phyloP scores from a whole-genome alignment of 176 grass and related monocot species.

The Rhynchospora breviuscula region DNA sequence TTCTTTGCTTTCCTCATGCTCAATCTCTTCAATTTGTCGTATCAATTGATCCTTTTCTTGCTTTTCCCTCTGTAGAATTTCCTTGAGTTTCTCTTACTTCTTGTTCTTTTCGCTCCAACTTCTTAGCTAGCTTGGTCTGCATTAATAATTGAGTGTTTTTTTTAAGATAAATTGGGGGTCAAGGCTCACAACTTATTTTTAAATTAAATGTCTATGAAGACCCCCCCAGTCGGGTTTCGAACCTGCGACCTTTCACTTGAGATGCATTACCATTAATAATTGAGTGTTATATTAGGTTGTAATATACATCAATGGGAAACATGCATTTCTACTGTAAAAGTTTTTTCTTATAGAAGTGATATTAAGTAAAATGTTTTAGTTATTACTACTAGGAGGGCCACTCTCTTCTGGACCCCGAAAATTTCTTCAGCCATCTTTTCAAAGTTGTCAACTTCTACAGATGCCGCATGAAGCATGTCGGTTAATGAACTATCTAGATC shows the following conservation, averaged over 20 bases:
- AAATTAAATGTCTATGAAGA: too few relatives aligned
- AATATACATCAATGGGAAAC: not conserved
- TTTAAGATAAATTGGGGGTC: too few relatives aligned
- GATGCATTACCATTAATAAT: too few relatives aligned
- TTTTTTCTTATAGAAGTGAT: not conserved
- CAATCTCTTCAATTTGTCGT: conserved; percentile 26
- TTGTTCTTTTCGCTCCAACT: conserved; percentile 3
- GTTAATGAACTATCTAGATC: conserved; percentile 29
- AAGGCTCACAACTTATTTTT: too few relatives aligned
- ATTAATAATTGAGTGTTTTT: conserved; percentile 15
- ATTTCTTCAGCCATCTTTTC: conserved; percentile 27
- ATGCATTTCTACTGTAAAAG: not conserved
- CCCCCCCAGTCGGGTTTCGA: too few relatives aligned
- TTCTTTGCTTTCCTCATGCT: conserved; percentile 7
- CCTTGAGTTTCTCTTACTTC: conserved; percentile 27
- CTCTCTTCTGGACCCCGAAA: conserved; percentile 21
- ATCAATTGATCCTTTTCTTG: conserved; percentile 26
- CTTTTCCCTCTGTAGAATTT: conserved; percentile 31
- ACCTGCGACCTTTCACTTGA: too few relatives aligned
- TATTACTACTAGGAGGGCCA: conserved; percentile 19
- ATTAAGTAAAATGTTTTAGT: conserved; percentile 1
- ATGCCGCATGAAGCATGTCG: conserved; percentile 33
- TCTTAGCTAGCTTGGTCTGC: conserved; percentile 30
- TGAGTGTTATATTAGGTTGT: not conserved
- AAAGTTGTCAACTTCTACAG: conserved; percentile 32